A percentile compares a stretch with the other conserved stretches of the same genome.
phyloP scores from a whole-genome alignment of 2,329 filamentous ascomycete genomes.

The Biscogniauxia mediterranea region DNA sequence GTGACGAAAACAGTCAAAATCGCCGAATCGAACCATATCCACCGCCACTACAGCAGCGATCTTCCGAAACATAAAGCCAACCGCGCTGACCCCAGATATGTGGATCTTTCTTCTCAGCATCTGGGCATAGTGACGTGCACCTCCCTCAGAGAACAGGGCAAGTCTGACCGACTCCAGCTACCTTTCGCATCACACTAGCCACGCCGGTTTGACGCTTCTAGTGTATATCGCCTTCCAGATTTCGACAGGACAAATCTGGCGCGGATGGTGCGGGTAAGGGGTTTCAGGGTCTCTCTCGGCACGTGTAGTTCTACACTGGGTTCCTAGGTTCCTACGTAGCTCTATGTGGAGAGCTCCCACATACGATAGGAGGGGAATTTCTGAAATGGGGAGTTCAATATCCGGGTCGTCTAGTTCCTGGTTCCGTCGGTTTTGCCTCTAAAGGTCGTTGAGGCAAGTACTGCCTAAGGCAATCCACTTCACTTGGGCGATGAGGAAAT shows the following conservation, averaged over 20 bases:
- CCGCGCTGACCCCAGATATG: background rate
- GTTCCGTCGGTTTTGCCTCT: background rate
- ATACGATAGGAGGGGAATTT: background rate
- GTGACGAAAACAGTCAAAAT: constrained; percentile 26
- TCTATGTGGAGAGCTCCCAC: background rate
- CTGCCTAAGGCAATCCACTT: background rate
- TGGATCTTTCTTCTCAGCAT: background rate
- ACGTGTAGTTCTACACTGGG: background rate
- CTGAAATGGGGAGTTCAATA: background rate
- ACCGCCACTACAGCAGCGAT: constrained; percentile 1
- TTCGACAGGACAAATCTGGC: background rate
- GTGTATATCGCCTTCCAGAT: background rate
- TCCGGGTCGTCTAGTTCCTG: background rate
- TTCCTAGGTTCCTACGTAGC: background rate
- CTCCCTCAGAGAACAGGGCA: background rate
- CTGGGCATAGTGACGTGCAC: background rate
- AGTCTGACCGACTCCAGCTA: background rate
- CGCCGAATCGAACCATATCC: constrained; percentile 23
- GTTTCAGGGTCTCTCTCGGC: background rate
- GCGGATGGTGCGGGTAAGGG: background rate
- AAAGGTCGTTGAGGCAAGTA: background rate
- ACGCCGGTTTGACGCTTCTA: background rate
- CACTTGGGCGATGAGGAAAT: background rate
- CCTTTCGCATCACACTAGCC: background rate
- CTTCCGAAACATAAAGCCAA: background rate